A percentile compares a stretch with the other conserved stretches of the same genome.
These are phyloP conservation scores for Raphidocelis subcapitata DNA, from an alignment of 139 green algal species.

Conservation along the genomic window DNA sequence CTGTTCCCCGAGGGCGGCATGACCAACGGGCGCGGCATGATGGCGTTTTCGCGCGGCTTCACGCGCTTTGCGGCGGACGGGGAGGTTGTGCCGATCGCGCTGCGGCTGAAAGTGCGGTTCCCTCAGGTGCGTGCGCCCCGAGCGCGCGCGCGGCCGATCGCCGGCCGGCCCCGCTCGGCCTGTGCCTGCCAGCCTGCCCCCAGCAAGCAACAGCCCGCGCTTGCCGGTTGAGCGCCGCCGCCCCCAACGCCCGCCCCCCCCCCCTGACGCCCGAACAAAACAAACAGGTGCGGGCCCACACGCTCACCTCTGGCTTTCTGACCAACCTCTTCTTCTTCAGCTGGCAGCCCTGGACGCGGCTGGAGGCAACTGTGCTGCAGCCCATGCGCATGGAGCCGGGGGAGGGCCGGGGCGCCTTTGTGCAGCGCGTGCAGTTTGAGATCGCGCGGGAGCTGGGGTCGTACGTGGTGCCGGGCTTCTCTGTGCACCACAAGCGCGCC, in stretches of 20 bases:
- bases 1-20: slow-evolving; percentile 70
- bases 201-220: too few relatives aligned
- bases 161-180: neutral
- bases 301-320: slow-evolving; percentile 49
- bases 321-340: slow-evolving; percentile 55
- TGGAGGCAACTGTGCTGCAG: slow-evolving; percentile 55
- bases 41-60: slow-evolving; percentile 60
- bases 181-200: too few relatives aligned
- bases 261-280: neutral
- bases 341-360: slow-evolving; percentile 37
- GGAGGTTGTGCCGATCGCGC: slow-evolving; percentile 55
- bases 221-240: too few relatives aligned
- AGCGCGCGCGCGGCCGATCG: too few relatives aligned
- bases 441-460: slow-evolving; percentile 55
- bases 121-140: neutral
- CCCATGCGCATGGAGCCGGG: slow-evolving; percentile 33
- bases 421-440: slow-evolving; percentile 52
- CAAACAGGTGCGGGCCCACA: slow-evolving; percentile 36
- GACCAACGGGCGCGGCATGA: slow-evolving; percentile 60
- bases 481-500: slow-evolving; percentile 56
- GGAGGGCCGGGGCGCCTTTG: slow-evolving; percentile 57
- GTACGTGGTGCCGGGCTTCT: slow-evolving; percentile 44
- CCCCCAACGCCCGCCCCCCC: too few relatives aligned
- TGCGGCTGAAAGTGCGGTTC: slow-evolving; percentile 27
- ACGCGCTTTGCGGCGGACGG: slow-evolving; percentile 45